Base-by-base conservation (phyloP, 306 rosid species). In the Acacia confusa region DNA sequence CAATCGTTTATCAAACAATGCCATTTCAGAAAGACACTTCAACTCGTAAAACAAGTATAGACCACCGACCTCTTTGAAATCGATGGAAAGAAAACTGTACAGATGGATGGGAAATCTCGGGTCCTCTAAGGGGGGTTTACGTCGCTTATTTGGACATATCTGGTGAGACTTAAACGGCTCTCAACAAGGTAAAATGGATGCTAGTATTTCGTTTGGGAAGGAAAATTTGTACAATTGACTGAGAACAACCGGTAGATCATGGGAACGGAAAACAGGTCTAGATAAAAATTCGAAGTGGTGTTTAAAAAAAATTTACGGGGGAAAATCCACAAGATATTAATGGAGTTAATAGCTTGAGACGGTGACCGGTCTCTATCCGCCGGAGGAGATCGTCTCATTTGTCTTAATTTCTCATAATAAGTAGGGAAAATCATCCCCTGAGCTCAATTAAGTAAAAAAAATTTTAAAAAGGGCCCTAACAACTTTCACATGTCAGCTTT, bases 91-190 rank as follows among this genome's bases (percentile, higher is more conserved):
- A 97, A 94, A 90, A 75, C 84, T 90, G 77, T 90, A 94, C 70
- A 94, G 58, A 88, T 93, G 1, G 97, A 92, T 48, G 97, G 85
- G 77, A 90, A 92, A 72, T 90, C 97, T 38, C 92, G 88, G 30
- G 94, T 89, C 19, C 94, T 97, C 81, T 84, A 88, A 70, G 95
- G 97, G 82, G 97, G 97, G 70, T 90, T 91, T 47, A 89, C 89
- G 69, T 91, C 95, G 63, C 90, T 92, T 74, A 41, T 91, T 86
- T 85, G 88, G 65, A 89, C 74, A 4, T 80, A 89, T 0, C 90
- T 89, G 25, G 83, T 9, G 72, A 80, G 5, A 87, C 82, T 17
- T 85, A 77, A 3, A 92, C 78, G 45, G 79, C 72, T 68, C 82
- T 78, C 2, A 86, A 82, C 10, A 81, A 74, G 24, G 94, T 79